Evolutionary conservation across 140 eudicot species (phyloP), one percentile per base, ranked within the genome.

Genomic region (Senecio squalidus): DNA sequence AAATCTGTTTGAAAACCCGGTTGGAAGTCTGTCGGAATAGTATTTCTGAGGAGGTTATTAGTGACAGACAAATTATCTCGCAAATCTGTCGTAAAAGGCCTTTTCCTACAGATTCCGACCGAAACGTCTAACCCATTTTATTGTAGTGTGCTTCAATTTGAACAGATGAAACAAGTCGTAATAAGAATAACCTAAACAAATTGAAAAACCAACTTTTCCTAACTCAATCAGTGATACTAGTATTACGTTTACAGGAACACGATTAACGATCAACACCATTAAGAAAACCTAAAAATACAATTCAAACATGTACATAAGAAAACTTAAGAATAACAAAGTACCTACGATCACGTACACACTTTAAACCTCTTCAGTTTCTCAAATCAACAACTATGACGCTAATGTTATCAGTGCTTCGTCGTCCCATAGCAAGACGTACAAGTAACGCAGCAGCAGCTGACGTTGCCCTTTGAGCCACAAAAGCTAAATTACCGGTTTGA

Each of bases 331-430:
- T 31, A 17, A 14, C 59, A 28, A 4, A 17, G 44, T 55, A 16
- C 44, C 45, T 55, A 55, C 14, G 5, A 36, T 22, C 45, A 53
- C 39, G 6, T 2, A 7, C 53, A 14, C 26, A 40, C 7, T 25
- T 11, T 27, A n/a, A 65, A 45, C 39, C 24, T 15, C 39, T 20
- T 34, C 58, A 54, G 48, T 18, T 51, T 38, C 67, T 62, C 55
- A 78, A 47, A 60, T 78, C 77, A 53, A 78, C 80, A 22, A 74
- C 77, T 34, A 78, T 53, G 7, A 74, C 75, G 26, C 77, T 78
- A 9, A 78, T 64, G 55, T 78, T 78, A 67, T 78, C 84, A 3
- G 21, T 23, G 29, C 84, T 74, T n/a, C 60, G 25, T 9, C 74
- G 50, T 33, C 77, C 84, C 47, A 78, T 25, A 0, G 84, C 84